Conservation (phyloP, 169 alveolate species). For the Plasmodium sp. region DNA sequence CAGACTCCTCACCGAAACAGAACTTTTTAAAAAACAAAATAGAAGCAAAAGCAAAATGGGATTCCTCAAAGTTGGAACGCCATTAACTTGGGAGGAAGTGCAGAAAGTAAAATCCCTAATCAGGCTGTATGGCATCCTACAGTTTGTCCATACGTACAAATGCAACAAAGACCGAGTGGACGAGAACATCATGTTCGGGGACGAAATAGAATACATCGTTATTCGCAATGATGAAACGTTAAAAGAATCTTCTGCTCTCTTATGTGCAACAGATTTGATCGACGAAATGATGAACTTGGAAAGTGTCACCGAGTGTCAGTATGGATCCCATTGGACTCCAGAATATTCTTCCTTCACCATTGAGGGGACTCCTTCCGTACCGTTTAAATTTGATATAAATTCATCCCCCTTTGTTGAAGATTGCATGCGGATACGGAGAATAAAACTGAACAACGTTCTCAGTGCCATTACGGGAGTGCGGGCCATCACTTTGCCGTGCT, state of each 20-base stretch:
- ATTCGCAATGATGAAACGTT: constrained; percentile 61
- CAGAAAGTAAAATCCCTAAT: constrained; percentile 42
- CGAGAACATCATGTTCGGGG: constrained; percentile 78
- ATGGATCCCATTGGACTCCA: constrained; percentile 79
- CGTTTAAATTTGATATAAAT: constrained; percentile 75
- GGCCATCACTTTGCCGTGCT: constrained; percentile 71
- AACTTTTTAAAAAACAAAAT: background rate
- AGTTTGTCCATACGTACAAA: constrained; percentile 76
- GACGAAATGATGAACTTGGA: constrained; percentile 74
- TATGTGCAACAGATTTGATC: constrained; percentile 77
- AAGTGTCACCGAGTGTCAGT: constrained; percentile 42
- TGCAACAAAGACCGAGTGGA: constrained; percentile 76
- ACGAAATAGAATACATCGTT: constrained; percentile 77
- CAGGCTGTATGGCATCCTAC: constrained; percentile 74
- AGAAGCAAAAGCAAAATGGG: constrained; percentile 17
- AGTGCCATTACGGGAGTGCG: constrained; percentile 46
- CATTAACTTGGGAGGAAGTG: constrained; percentile 74
- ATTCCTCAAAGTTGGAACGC: constrained; percentile 66
- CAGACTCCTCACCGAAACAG: background rate
- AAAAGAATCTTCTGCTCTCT: constrained; percentile 69
- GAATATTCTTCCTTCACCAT: constrained; percentile 83
- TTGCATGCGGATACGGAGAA: constrained; percentile 54
- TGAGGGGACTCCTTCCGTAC: constrained; percentile 83
- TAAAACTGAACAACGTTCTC: constrained; percentile 67
- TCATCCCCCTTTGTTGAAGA: constrained; percentile 63